These are phyloP conservation scores for Alloascoidea africana DNA, from an alignment of 805 yeast genomes.

Conservation along the genomic window DNA sequence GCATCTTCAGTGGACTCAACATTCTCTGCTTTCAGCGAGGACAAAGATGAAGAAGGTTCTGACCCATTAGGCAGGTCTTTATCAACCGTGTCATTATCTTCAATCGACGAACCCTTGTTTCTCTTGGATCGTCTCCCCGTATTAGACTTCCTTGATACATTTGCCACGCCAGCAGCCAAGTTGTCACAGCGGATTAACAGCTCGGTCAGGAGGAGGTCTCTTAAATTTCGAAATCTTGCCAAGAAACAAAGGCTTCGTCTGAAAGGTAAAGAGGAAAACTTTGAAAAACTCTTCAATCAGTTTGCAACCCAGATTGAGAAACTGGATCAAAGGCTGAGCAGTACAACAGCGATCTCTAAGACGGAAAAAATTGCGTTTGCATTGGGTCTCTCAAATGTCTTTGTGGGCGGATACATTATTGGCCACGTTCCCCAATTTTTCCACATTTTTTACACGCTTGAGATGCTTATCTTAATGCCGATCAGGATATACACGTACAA, in stretches of 20 bases:
- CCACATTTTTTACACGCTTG: slow-evolving; percentile 43
- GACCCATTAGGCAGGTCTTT: too few species aligned
- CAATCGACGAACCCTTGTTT: neutral
- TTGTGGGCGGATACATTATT: slow-evolving; percentile 46
- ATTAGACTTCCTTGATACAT: slow-evolving; percentile 1
- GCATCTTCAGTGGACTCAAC: too few species aligned
- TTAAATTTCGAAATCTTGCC: neutral
- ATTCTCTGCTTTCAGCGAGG: too few species aligned
- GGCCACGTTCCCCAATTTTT: slow-evolving; percentile 55
- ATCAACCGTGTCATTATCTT: neutral
- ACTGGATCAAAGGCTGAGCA: slow-evolving; percentile 22
- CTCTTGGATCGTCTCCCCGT: neutral
- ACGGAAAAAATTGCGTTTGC: slow-evolving; percentile 59
- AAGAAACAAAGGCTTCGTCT: neutral
- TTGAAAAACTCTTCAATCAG: slow-evolving; percentile 1
- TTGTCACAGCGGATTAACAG: slow-evolving; percentile 1
- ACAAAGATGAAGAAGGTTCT: too few species aligned
- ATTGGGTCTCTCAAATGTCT: slow-evolving; percentile 39
- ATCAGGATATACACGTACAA: slow-evolving; percentile 58
- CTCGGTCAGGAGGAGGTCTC: neutral
- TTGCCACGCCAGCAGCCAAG: neutral
- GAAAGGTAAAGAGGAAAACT: slow-evolving; percentile 1
- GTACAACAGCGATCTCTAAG: slow-evolving; percentile 25
- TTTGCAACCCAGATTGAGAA: slow-evolving; percentile 7
- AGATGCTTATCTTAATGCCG: slow-evolving; percentile 46